A percentile compares a stretch with the other conserved stretches of the same genome.
These are phyloP conservation scores for Entoloma clypeatum DNA, from an alignment of 1,284 basidiomycete genomes.

Conservation along the genomic window DNA sequence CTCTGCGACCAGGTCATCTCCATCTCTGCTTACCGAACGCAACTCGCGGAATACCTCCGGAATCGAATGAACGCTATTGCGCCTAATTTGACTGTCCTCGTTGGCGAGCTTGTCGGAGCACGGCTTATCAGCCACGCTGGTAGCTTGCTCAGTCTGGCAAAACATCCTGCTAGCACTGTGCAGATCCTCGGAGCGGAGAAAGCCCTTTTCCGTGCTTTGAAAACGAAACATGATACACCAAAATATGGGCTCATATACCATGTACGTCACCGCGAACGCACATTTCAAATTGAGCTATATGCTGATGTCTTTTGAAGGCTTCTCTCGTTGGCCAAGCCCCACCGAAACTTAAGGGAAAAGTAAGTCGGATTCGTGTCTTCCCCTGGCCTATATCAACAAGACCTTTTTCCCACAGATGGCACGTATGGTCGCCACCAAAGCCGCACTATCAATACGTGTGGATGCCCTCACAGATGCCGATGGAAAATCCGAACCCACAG, in stretches of 20 bases:
- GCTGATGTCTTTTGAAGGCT: conserved; percentile 45
- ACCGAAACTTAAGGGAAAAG: conserved; percentile 97
- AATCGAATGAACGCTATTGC: conserved; percentile 98
- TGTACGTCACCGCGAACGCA: conserved; percentile 42
- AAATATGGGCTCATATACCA: conserved; percentile 99
- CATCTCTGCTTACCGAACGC: conserved; percentile 90
- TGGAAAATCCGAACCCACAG: conserved; percentile 79
- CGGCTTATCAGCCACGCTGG: conserved; percentile 96
- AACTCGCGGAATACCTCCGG: conserved; percentile 91
- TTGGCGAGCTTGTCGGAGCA: conserved; percentile 96
- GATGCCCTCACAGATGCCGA: conserved; percentile 94
- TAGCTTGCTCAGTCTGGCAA: conserved; percentile 89
- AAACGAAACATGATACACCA: conserved; percentile 98
- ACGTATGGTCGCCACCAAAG: conserved; percentile 98
- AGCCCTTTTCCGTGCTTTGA: conserved; percentile 95
- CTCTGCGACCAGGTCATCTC: conserved; percentile 97
- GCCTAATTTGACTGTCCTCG: conserved; percentile 92
- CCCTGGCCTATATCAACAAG: conserved; percentile 2
- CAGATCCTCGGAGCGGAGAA: conserved; percentile 99
- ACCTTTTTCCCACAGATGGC: conserved; percentile 71
- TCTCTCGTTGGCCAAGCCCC: conserved; percentile 96
- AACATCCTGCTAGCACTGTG: conserved; percentile 96
- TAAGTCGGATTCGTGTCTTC: conserved; percentile 21
- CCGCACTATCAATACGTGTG: conserved; percentile 93
- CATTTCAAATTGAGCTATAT: conserved; percentile 6